Evolutionary conservation across 2,329 filamentous ascomycete species (phyloP), one percentile per base, ranked within the genome.

Genomic region (Colletotrichum spinosum): DNA sequence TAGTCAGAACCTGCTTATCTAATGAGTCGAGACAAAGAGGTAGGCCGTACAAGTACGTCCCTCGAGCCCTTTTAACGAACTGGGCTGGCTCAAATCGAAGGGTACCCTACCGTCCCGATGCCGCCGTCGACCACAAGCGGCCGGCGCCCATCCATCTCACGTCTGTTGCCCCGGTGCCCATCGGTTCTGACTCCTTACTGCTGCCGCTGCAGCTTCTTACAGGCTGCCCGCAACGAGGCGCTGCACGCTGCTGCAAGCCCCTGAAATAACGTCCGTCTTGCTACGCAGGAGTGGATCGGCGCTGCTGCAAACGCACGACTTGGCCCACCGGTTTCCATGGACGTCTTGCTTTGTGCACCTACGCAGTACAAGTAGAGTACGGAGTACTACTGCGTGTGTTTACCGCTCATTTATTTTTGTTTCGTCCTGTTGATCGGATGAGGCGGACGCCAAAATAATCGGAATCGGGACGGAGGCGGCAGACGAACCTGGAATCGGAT

Each of bases 211-310:
- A 51, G 25, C 42, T 35, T 62, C 48, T 15, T 56, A 63, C 62
- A 57, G 58, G 63, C 48, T 62, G 37, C 44, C 25, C 48, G 46
- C 41, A 34, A 33, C 33, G 34, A 44, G 42, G 63, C 57, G 55
- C 44, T 37, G 63, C 52, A 63, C 58, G 59, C 63, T 66, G 66
- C 57, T 67, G 64, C 64, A 64, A 60, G 64, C 67, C 67, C 67
- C 64, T 68, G 67, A 60, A 49, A 8, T n/a, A 64, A 64, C 58
- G 58, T 56, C 50, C 37, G 25, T 53, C 12, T 37, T 51, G 4
- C 25, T 25, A 25, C 25, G 25, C 25, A 25, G 25, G 25, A 62
- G 66, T 60, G 64, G 64, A 67, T 67, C 64, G 58, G 41, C 54
- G 50, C 37, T 39, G 54, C 46, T 67, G 46, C 53, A 62, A 68